Base-by-base conservation (phyloP, 1,284 basidiomycete species). In the Ceratobasidium sp. region DNA sequence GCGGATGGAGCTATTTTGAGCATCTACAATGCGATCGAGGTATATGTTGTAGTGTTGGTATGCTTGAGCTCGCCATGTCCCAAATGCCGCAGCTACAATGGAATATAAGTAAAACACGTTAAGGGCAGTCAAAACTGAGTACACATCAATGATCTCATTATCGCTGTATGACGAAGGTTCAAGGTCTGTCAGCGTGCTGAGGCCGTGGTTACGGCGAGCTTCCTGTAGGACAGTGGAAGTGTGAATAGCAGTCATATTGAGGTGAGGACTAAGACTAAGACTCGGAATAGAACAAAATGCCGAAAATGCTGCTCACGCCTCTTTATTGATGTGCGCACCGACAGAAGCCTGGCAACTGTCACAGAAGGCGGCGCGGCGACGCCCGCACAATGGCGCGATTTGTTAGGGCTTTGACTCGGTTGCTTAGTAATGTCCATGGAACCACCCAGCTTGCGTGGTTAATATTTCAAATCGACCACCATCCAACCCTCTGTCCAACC, bases 401-500 rank as follows among this genome's bases (percentile, higher is more conserved):
- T 13, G 3, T 9, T 29, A 16, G 27, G 34, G 22, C n/a, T 56
- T n/a, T 13, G 56, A 22, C 19, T 59, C 56, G 34, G 34, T 8
- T 37, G 27, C 5, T 31, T 1, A 29, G 34, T 22, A 19, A 37
- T 31, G 27, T 34, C 19, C 27, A 16, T 16, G 34, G 34, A 59
- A 16, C 13, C 19, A 22, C 29, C 53, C 53, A 54, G 22, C 2
- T 22, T 24, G n/a, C 53, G 24, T 27, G 53, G 53, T 22, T 24
- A 54, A 5, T 24, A 54, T 54, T 54, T 54, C n/a, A 22, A 54
- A 54, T 54, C 29, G n/a, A n/a, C 53, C 19, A 54, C 53, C 53
- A 22, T 14, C 1, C 27, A 13, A 27, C 13, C 53, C 53, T 4
- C 24, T 11, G 27, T 27, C 53, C n/a, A 27, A 54, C n/a, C 53